Conservation (phyloP, 768 basidiomycete genomes). For the Tricholoma furcatifolium region DNA sequence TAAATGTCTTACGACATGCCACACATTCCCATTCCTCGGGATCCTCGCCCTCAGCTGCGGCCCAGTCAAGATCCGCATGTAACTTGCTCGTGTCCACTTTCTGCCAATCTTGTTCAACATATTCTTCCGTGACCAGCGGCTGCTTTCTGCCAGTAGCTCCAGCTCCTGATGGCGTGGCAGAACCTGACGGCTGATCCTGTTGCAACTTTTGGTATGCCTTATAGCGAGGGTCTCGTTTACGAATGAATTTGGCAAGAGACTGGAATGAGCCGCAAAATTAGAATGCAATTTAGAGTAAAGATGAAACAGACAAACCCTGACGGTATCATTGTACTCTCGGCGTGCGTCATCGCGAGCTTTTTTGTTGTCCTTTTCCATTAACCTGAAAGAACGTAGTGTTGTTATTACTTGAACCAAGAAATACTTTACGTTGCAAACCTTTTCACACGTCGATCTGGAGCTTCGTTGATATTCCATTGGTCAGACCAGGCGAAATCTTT, state of each 20-base stretch:
- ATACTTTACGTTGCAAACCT: conserved; percentile 42
- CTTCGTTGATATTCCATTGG: conserved; percentile 79
- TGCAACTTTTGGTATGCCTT: conserved; percentile 49
- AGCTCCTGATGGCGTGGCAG: conserved; percentile 27
- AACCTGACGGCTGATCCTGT: conserved; percentile 28
- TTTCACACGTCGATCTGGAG: conserved; percentile 82
- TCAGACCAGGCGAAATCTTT: conserved; percentile 92
- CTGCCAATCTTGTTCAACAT: conserved; percentile 92
- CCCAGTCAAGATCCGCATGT: conserved; percentile 74
- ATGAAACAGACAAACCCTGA: conserved; percentile 61
- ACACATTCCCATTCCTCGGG: conserved; percentile 92
- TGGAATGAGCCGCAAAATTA: conserved; percentile 22
- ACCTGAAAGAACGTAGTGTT: conserved; percentile 34
- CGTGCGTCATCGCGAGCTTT: conserved; percentile 85
- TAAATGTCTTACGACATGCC: conserved; percentile 87
- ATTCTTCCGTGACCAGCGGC: conserved; percentile 38
- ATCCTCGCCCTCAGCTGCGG: conserved; percentile 65
- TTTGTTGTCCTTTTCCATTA: conserved; percentile 97
- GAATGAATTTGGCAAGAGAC: conserved; percentile 73
- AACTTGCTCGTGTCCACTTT: conserved; percentile 43
- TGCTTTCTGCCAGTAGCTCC: conserved; percentile 21
- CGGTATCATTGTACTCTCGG: conserved; percentile 89
- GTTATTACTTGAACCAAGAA: background rate
- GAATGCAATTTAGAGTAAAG: too few species aligned
- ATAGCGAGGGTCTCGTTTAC: conserved; percentile 90